These are phyloP conservation scores for Prunus yedoensis DNA, from an alignment of 331 rosid genomes.

Conservation along the genomic window DNA sequence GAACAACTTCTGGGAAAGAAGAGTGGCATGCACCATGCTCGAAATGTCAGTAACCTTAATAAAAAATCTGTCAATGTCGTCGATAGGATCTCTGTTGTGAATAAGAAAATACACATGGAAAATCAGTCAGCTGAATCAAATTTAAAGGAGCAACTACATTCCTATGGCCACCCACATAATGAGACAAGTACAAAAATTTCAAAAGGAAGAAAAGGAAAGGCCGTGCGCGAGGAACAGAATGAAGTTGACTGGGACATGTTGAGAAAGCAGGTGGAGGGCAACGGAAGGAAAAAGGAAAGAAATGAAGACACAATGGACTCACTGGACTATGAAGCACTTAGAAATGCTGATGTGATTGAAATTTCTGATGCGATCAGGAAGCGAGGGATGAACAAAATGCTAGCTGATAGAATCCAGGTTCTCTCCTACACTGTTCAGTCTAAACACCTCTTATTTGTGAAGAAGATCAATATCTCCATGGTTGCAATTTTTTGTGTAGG, in stretches of 20 bases:
- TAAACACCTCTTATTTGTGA: not conserved
- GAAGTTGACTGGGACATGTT: conserved; percentile 70
- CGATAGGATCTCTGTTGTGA: conserved; percentile 31
- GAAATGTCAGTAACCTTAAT: conserved; percentile 24
- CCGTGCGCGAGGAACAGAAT: conserved; percentile 39
- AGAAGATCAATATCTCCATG: not conserved
- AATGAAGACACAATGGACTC: conserved; percentile 67
- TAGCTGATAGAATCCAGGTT: conserved; percentile 89
- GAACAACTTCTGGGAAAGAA: conserved; percentile 30
- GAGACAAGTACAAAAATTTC: conserved; percentile 39
- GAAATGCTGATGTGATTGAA: conserved; percentile 54
- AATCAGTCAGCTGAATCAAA: conserved; percentile 29
- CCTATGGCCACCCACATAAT: conserved; percentile 30
- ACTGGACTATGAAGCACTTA: conserved; percentile 80
- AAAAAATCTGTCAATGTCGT: conserved; percentile 32
- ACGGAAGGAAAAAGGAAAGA: conserved; percentile 47
- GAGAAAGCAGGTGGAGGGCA: conserved; percentile 56
- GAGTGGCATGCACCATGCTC: conserved; percentile 30
- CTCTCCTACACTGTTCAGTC: conserved; percentile 1
- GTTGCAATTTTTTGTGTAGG: conserved; percentile 51
- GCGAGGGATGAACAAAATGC: conserved; percentile 91
- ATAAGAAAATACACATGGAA: conserved; percentile 28
- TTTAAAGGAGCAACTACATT: conserved; percentile 34
- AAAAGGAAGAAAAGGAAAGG: conserved; percentile 49
- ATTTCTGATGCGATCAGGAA: conserved; percentile 66